phyloP scores from a whole-genome alignment of 2,329 filamentous ascomycete genomes.

The Pseudonectria buxi region DNA sequence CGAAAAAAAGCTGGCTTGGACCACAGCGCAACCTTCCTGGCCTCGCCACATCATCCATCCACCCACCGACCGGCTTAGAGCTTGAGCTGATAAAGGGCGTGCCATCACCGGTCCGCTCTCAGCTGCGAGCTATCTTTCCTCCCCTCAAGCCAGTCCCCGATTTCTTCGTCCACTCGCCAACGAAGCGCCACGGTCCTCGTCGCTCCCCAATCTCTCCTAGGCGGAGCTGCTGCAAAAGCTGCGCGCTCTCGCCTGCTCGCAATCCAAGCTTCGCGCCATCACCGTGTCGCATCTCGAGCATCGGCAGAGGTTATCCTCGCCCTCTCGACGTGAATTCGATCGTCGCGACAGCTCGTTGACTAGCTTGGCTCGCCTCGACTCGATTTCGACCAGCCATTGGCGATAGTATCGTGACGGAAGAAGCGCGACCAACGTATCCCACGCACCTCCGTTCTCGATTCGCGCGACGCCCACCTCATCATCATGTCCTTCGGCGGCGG shows the following conservation, averaged over 20 bases:
- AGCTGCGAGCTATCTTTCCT: constrained; percentile 11
- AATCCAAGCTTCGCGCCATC: constrained; percentile 8
- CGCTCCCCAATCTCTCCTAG: background rate
- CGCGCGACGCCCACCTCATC: constrained; percentile 14
- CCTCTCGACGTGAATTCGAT: constrained; percentile 6
- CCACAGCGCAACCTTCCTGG: constrained; percentile 13
- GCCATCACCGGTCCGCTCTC: constrained; percentile 13
- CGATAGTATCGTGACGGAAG: too few relatives aligned
- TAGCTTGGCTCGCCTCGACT: too few relatives aligned
- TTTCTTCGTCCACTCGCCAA: background rate
- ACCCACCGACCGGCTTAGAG: constrained; percentile 15
- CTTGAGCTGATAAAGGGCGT: constrained; percentile 26
- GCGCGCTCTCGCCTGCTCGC: constrained; percentile 7
- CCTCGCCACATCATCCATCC: constrained; percentile 21
- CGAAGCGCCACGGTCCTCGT: background rate
- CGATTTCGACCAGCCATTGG: too few relatives aligned
- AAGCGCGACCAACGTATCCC: background rate
- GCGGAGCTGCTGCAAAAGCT: constrained; percentile 3
- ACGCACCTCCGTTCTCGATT: constrained; percentile 11
- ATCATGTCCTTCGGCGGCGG: constrained; percentile 51
- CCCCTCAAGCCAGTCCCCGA: background rate
- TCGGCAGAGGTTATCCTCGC: too few relatives aligned
- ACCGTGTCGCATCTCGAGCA: background rate
- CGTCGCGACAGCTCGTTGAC: constrained; percentile 8
- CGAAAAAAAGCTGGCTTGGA: constrained; percentile 28